Base-by-base conservation (phyloP, 768 basidiomycete genomes). In the Panaeolus papilionaceus region DNA sequence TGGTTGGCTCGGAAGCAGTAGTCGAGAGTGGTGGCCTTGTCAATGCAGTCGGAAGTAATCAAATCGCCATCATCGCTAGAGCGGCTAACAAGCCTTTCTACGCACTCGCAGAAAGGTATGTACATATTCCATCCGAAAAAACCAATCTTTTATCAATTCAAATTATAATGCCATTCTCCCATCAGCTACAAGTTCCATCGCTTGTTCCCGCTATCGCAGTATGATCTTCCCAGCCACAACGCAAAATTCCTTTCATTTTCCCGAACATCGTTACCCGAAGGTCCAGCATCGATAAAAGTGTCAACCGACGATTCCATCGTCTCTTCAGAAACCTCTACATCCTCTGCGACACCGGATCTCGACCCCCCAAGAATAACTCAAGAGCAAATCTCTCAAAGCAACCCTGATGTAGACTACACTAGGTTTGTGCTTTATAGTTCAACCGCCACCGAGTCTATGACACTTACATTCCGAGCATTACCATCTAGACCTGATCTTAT, bases 1-100 rank as follows among this genome's bases (percentile, higher is more conserved):
- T 99, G 61, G 96, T 99, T 45, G 98, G 98, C 38, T 96, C 96
- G 45, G 98, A 99, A 81, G 98, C 96, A 8, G 96, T 99, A 33
- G 97, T 98, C 5, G 98, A 99, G 79, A 95, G 93, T 69, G 98
- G 98, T 51, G 94, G 96, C 4, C 81, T 95, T 68, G 89, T 96
- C 72, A 96, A 96, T 75, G 94, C 92, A 63, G 92, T 99, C 42
- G 97, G 97, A 47, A 95, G 95, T 73, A 96, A 94, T 79, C 95
- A 98, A 80, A 95, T 98, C 72, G 97, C 98, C 3, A 92, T 98
- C 75, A 94, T 98, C 66, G 97, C 98, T 64, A 94, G 95, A 78
- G 92, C 94, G 44, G 88, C 92, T 66, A 93, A 94, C 74, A 98
- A 97, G 77, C 97, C 98, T 4, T 96, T 99, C 78, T 99, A 98